These are phyloP conservation scores for Zea mays DNA, from an alignment of 176 grass and related monocot genomes.

Conservation along the genomic window DNA sequence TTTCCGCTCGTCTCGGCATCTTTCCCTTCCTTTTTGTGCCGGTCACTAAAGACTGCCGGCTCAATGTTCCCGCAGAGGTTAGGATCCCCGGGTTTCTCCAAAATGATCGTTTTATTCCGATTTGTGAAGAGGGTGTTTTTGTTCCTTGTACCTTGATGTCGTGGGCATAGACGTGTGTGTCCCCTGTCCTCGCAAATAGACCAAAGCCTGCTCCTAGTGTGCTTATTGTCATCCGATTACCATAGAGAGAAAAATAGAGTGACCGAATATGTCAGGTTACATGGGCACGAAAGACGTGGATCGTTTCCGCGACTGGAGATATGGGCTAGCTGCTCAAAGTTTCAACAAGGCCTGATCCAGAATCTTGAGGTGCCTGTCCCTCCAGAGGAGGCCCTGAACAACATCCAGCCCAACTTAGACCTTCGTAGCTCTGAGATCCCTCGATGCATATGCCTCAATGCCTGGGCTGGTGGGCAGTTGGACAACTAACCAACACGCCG, in stretches of 20 bases:
- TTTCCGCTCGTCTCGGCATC: constrained; percentile 19
- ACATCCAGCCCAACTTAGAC: neutral
- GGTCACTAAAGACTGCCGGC: neutral
- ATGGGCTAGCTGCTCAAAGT: neutral
- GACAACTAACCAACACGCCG: neutral
- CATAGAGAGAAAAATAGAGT: neutral
- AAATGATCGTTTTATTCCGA: neutral
- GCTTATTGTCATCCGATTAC: neutral
- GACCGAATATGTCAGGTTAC: too few relatives aligned
- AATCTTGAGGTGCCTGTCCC: neutral
- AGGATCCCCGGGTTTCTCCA: neutral
- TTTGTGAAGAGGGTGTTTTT: too few relatives aligned
- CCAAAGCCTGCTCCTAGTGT: neutral
- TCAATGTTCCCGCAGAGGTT: neutral
- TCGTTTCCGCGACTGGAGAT: neutral
- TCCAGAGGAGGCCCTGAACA: too few relatives aligned
- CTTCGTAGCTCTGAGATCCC: neutral
- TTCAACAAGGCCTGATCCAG: neutral
- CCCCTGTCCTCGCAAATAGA: neutral
- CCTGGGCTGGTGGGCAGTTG: neutral
- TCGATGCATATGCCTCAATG: neutral
- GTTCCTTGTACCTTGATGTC: too few relatives aligned
- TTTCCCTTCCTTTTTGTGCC: neutral
- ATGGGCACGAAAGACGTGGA: neutral
- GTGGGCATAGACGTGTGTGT: too few relatives aligned